Evolutionary conservation across 306 rosid genomes (phyloP).

Genomic region (Cotoneaster glaucophyllus): DNA sequence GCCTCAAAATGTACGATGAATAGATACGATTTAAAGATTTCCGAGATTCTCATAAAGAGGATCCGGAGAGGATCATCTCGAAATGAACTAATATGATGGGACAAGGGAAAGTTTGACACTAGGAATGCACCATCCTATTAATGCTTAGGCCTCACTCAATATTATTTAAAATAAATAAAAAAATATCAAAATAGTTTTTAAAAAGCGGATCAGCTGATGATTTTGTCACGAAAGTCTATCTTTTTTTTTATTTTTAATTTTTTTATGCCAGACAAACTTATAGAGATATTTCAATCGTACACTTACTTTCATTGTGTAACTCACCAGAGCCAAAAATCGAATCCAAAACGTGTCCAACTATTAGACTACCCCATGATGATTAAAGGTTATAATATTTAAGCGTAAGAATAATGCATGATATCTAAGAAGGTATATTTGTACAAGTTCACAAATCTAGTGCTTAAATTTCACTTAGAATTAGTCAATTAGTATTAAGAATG

Average conservation of each 20-base stretch:
- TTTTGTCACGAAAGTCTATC: fast-evolving
- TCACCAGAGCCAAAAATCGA: too few species aligned
- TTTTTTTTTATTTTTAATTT: too few species aligned
- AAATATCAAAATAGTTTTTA: too few species aligned
- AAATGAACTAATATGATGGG: not conserved
- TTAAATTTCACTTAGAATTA: not conserved
- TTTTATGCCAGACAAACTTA: too few species aligned
- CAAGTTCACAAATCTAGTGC: not conserved
- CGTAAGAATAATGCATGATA: not conserved
- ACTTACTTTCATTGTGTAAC: too few species aligned
- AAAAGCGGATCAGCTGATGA: fast-evolving
- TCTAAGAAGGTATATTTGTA: not conserved
- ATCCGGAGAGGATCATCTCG: too few species aligned
- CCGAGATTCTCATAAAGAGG: too few species aligned
- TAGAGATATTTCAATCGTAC: too few species aligned
- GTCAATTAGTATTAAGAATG: not conserved
- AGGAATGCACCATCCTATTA: not conserved
- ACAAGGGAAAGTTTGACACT: not conserved
- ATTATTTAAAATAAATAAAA: not conserved
- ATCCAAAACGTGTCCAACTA: too few species aligned
- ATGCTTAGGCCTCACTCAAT: not conserved
- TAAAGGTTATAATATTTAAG: too few species aligned
- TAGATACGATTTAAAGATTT: too few species aligned
- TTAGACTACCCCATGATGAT: too few species aligned
- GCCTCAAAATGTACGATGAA: fast-evolving